A percentile compares a stretch with the other conserved stretches of the same genome.
These are phyloP conservation scores for Pichia membranifaciens DNA, from an alignment of 805 yeast genomes.

Conservation along the genomic window DNA sequence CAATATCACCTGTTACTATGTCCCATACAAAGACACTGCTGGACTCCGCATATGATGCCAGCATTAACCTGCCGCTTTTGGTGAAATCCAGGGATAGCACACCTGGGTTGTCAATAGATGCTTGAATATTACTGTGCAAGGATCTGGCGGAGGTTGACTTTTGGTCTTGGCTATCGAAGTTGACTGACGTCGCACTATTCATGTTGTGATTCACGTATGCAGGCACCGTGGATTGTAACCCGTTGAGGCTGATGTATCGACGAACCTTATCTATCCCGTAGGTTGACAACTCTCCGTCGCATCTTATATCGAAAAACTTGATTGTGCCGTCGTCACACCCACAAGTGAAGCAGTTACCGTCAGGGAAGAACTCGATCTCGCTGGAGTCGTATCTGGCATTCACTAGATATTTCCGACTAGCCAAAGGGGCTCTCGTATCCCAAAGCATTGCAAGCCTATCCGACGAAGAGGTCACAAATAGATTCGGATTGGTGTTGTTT, in stretches of 20 bases:
- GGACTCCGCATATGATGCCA: slow-evolving; percentile 68
- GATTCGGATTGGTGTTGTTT: slow-evolving; percentile 16
- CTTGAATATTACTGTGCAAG: slow-evolving; percentile 25
- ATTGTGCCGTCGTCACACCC: slow-evolving; percentile 78
- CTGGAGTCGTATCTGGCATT: slow-evolving; percentile 58
- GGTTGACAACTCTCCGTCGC: slow-evolving; percentile 60
- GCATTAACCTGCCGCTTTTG: slow-evolving; percentile 65
- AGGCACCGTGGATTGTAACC: slow-evolving; percentile 4
- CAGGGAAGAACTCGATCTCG: slow-evolving; percentile 56
- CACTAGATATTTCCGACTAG: slow-evolving; percentile 39
- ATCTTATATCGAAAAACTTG: slow-evolving; percentile 66
- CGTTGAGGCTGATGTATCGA: slow-evolving; percentile 10
- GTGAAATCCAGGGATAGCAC: slow-evolving; percentile 70
- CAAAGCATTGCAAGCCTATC: slow-evolving; percentile 64
- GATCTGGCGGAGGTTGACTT: slow-evolving; percentile 20
- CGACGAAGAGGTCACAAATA: slow-evolving; percentile 59
- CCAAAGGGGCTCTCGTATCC: slow-evolving; percentile 49
- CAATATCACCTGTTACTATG: slow-evolving; percentile 52
- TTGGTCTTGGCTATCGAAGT: slow-evolving; percentile 8
- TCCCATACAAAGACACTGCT: slow-evolving; percentile 74
- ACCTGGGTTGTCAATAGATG: slow-evolving; percentile 54
- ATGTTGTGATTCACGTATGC: neutral
- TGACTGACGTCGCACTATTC: neutral
- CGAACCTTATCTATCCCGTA: slow-evolving; percentile 32
- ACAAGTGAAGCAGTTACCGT: slow-evolving; percentile 60